These are phyloP conservation scores for Vitellaria paradoxa DNA, from an alignment of 179 eudicot species.

Conservation along the genomic window DNA sequence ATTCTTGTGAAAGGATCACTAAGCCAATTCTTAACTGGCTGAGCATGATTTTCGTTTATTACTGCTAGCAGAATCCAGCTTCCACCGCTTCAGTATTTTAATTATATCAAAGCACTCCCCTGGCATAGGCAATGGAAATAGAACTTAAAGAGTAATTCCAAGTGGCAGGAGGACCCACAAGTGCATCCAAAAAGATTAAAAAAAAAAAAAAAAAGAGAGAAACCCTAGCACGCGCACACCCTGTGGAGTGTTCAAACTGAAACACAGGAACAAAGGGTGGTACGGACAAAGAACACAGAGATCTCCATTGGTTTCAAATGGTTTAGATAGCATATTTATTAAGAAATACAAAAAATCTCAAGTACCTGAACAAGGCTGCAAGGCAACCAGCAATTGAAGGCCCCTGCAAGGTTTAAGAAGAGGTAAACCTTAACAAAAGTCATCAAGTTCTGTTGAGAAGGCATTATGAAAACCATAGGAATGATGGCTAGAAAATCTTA, in stretches of 20 bases:
- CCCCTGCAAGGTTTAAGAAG: constrained; percentile 43
- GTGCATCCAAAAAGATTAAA: neutral
- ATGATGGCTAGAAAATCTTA: constrained; percentile 16
- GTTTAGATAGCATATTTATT: neutral
- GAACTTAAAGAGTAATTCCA: neutral
- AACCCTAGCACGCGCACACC: too few relatives aligned
- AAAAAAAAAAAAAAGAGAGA: too few relatives aligned
- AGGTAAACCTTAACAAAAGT: constrained; percentile 10
- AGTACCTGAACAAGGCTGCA: constrained; percentile 54
- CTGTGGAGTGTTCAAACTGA: neutral
- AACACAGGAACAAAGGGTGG: neutral
- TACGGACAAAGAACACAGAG: too few relatives aligned
- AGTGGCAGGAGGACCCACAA: neutral
- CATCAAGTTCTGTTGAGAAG: neutral
- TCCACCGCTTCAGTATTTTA: neutral
- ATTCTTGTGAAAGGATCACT: neutral
- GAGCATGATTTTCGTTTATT: constrained; percentile 3
- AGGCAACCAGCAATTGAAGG: constrained; percentile 40
- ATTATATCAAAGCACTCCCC: neutral
- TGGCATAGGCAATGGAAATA: neutral
- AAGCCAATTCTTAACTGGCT: neutral
- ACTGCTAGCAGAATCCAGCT: neutral
- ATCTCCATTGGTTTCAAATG: neutral
- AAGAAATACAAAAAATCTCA: neutral
- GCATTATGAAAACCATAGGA: neutral